Base-by-base conservation (phyloP, 169 alveolate species). In the Pseudocohnilembus persalinus region DNA sequence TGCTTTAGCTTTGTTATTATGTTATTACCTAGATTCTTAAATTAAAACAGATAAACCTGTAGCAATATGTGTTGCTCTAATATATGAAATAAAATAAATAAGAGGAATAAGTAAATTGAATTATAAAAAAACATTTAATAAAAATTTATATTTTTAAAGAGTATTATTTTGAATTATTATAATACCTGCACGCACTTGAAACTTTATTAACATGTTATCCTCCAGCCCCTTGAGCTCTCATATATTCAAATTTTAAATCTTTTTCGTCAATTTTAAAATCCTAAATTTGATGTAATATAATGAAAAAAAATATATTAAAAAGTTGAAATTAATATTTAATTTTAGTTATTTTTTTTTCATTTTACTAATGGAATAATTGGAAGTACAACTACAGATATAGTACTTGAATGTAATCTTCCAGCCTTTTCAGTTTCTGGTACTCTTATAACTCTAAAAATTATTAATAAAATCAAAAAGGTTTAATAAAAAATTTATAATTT, bases 131-230 rank as follows among this genome's bases (percentile, higher is more conserved):
- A 64, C n/a, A n/a, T n/a, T n/a, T 64, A 73, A 73, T 15, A 73
- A 15, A n/a, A n/a, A 29, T 73, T n/a, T 73, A n/a, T 15, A 73
- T 15, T 15, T n/a, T 73, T 15, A n/a, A n/a, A 73, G 6, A 15
- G 6, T 11, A n/a, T 73, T 15, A n/a, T 73, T 73, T 73, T 73
- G 76, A 73, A 15, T 26, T 73, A 15, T 73, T n/a, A 64, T 64
- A 64, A 64, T n/a, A 79, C 84, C 84, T 85, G 76, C 90, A 85
- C 16, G 99, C 99, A 11, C 99, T 96, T 82, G 97, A 99, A 64
- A 97, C 97, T 81, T 94, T 98, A 91, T 98, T 98, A 24, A 98
- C 99, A 91, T 97, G 98, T 88, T 98, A 97, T 25, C 99, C 99
- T 31, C 99, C 99, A 32, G 98, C 98, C 1, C 99, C 99, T 34